These are phyloP conservation scores for Jaltomata sinuosa DNA, from an alignment of 257 asterid species.

Conservation along the genomic window DNA sequence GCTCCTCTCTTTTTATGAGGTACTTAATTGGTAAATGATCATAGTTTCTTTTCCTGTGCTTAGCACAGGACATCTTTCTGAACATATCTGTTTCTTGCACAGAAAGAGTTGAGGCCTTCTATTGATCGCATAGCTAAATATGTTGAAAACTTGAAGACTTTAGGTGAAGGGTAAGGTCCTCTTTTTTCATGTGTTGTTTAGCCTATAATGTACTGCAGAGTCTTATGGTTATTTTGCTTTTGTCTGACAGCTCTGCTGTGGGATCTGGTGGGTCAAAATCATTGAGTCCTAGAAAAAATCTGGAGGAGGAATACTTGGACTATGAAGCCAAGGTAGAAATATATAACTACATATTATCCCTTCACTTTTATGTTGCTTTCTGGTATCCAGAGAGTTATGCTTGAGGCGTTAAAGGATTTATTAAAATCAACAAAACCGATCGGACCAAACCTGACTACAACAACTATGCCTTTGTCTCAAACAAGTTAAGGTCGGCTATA, in stretches of 20 bases:
- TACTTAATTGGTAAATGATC: conserved; percentile 19
- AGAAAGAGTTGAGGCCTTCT: conserved; percentile 73
- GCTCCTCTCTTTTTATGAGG: conserved; percentile 85
- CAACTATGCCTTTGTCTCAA: neutral
- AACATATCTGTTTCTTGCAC: conserved; percentile 13
- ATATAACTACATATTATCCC: neutral
- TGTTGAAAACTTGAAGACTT: conserved; percentile 74
- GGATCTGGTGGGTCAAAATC: conserved; percentile 38
- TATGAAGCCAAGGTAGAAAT: conserved; percentile 79
- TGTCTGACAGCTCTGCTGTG: conserved; percentile 32
- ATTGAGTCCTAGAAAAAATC: conserved; percentile 56
- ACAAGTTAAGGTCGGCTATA: neutral
- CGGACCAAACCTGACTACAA: neutral
- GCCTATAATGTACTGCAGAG: neutral
- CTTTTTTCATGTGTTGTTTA: conserved; percentile 2
- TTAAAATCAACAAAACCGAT: neutral
- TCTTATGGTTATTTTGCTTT: neutral
- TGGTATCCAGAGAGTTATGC: neutral
- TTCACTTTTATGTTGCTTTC: neutral
- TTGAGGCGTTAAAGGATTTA: neutral
- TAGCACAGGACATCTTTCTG: neutral
- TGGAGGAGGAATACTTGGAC: conserved; percentile 91
- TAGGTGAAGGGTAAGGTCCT: conserved; percentile 51
- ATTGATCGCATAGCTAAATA: conserved; percentile 73
- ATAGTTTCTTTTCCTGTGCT: neutral